A percentile compares a stretch with the other conserved stretches of the same genome.
These are phyloP conservation scores for Andalucia godoyi DNA, from an alignment of 78 protist genomes.

Conservation along the genomic window DNA sequence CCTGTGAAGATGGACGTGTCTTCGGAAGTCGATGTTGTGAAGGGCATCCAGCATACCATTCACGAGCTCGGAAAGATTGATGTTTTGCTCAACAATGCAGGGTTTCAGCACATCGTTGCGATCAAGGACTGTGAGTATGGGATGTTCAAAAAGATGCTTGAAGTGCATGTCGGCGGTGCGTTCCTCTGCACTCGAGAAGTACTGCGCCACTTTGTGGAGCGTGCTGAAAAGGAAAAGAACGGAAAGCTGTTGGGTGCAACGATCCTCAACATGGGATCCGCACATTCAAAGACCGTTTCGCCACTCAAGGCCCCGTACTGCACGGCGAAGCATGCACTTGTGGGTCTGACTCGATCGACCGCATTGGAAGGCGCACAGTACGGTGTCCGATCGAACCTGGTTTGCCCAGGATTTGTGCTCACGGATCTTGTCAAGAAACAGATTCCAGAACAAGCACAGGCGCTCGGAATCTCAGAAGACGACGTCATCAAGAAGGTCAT, in stretches of 20 bases:
- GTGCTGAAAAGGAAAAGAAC: constrained; percentile 10
- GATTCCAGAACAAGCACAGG: constrained; percentile 48
- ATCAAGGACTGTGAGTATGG: constrained; percentile 12
- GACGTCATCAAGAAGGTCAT: constrained; percentile 28
- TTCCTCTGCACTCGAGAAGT: constrained; percentile 42
- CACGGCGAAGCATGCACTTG: constrained; percentile 53
- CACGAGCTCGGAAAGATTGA: neutral
- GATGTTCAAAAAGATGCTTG: constrained; percentile 45
- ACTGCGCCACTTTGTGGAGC: constrained; percentile 9
- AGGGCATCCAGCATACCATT: neutral
- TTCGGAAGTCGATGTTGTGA: neutral
- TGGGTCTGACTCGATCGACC: constrained; percentile 36
- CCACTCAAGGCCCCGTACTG: constrained; percentile 44
- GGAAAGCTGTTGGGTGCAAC: constrained; percentile 19
- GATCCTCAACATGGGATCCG: constrained; percentile 41
- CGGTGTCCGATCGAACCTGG: constrained; percentile 35
- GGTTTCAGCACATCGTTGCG: neutral
- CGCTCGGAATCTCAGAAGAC: constrained; percentile 40
- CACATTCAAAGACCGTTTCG: constrained; percentile 41
- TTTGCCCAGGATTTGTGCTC: constrained; percentile 55
- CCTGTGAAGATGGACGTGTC: too few species aligned
- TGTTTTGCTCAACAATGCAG: neutral
- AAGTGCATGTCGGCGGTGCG: constrained; percentile 44
- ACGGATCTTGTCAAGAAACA: constrained; percentile 41
- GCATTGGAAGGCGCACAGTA: constrained; percentile 50